Evolutionary conservation across 2,329 filamentous ascomycete genomes (phyloP), one percentile per base, ranked within the genome.

Genomic region (Xylariaceae sp.): DNA sequence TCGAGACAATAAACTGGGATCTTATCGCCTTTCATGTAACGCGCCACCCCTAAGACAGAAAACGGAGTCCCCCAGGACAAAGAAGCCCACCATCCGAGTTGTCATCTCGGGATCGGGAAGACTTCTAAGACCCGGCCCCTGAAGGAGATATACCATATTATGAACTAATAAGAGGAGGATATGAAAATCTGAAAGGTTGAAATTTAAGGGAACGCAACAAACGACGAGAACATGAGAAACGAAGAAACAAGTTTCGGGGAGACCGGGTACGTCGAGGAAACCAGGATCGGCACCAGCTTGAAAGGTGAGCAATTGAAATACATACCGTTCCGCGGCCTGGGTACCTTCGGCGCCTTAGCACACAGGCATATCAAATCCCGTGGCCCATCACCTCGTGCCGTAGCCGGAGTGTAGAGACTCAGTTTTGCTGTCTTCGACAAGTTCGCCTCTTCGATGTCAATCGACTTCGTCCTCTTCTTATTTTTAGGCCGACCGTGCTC

Each of bases 241-340:
- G 46, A 54, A 51, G 43, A 43, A 54, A 22, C 16, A 51, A 32
- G 55, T 58, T 43, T 58, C 50, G 50, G 58, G 37, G 36, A 52
- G 34, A 44, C 30, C 16, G 43, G 51, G 40, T 32, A 51, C 34
- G 40, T 47, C n/a, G 53, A 56, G 32, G 55, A 32, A 21, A 55
- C 57, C 51, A 51, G 32, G 39, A 49, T 40, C n/a, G 42, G 40
- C 45, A 36, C 47, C 50, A 26, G 49, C 57, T 42, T 49, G 49
- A 34, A 51, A 56, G 32, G 49, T 53, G 41, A 61, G 7, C 15
- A 43, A 29, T 47, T 10, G 30, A 44, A 44, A 43, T 54, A 61
- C 80, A 71, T 71, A 84, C 80, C 80, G 64, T 84, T 84, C 44
- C 80, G 73, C 51, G 80, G 80, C 53, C 80, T 73, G 2, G 80